Percentiles rank a stretch among this genome's conserved stretches.
Evolutionary conservation across 2,329 filamentous ascomycete genomes (phyloP).

Genomic region (Nothopassalora personata): DNA sequence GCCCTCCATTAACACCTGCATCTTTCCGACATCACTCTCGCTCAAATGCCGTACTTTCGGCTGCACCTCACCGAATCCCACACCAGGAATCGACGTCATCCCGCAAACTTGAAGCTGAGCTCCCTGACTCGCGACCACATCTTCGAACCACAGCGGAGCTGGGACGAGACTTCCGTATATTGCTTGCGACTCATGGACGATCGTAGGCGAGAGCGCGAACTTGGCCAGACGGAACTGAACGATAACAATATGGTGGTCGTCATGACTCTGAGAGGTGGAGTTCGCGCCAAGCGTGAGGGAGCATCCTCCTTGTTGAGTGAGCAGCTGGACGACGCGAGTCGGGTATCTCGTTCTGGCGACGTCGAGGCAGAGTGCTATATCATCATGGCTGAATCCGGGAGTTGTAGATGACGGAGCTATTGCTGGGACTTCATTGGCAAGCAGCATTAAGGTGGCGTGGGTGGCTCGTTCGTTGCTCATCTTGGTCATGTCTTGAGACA

Average conservation of each 20-base stretch:
- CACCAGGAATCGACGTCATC: constrained; percentile 8
- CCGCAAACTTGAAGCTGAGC: constrained; percentile 9
- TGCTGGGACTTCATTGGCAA: not conserved
- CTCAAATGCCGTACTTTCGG: not conserved
- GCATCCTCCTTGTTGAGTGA: constrained; percentile 13
- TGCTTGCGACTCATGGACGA: constrained; percentile 2
- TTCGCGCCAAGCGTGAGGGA: constrained; percentile 7
- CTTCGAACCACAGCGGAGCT: constrained; percentile 2
- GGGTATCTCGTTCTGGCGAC: not conserved
- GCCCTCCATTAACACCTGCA: constrained; percentile 3
- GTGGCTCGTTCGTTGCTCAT: not conserved
- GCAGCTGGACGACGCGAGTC: not conserved
- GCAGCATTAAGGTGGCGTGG: not conserved
- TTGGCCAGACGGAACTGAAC: constrained; percentile 7
- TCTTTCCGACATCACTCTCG: not conserved
- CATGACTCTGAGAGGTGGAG: not conserved
- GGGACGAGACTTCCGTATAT: constrained; percentile 7
- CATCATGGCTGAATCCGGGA: not conserved
- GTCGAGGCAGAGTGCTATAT: not conserved
- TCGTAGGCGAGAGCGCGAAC: not conserved
- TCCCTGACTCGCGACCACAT: not conserved
- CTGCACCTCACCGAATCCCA: constrained; percentile 3
- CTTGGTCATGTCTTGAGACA: not conserved
- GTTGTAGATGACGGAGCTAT: not conserved
- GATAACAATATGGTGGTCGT: not conserved